Evolutionary conservation across 345 rosid species (phyloP).

Genomic region (Aquilaria sinensis): DNA sequence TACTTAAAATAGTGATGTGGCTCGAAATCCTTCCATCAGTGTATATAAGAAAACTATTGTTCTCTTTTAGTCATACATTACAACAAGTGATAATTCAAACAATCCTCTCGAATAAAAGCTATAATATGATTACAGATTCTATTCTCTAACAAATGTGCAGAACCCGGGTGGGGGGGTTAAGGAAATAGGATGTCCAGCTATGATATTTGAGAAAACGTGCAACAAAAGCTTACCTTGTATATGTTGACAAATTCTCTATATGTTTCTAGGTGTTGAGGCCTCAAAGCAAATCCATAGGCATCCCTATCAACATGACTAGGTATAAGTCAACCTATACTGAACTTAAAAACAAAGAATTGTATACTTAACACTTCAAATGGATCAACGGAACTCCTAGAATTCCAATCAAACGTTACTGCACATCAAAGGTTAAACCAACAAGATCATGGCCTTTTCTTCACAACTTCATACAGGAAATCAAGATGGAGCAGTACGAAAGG

Average conservation of each 20-base stretch:
- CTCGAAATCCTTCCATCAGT: background rate
- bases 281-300: conserved; percentile 79
- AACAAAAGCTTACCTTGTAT: conserved; percentile 41
- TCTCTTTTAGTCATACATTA: background rate
- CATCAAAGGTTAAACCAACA: no score
- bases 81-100: background rate
- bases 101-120: background rate
- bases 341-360: no score
- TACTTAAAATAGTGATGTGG: background rate
- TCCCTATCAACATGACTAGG: conserved; percentile 34
- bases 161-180: no score
- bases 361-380: no score
- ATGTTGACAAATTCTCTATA: conserved; percentile 55
- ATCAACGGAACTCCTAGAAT: no score
- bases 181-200: no score
- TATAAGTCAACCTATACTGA: no score
- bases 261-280: conserved; percentile 79
- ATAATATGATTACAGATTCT: background rate
- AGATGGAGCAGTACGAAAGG: no score
- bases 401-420: no score
- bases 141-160: no score
- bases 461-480: no score
- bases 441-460: no score
- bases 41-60: background rate
- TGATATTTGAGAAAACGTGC: background rate